Evolutionary conservation across 192 early-diverging fungal genomes (phyloP).

Genomic region (Chytriomyces hyalinus): DNA sequence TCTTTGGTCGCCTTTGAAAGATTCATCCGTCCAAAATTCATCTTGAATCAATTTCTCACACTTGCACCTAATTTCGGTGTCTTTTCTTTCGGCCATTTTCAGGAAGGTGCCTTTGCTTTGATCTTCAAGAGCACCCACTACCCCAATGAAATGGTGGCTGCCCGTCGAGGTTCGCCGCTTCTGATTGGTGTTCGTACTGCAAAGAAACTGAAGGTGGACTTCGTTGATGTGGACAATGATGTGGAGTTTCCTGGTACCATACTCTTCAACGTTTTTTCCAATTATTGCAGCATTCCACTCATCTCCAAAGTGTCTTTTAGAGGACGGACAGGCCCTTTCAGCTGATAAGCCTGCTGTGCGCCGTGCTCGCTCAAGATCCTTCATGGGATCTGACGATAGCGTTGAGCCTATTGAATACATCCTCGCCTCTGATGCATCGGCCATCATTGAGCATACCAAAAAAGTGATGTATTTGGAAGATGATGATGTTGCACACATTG

Average conservation of each 20-base stretch:
- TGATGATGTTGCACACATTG: slow-evolving; percentile 71
- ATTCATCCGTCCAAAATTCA: neutral
- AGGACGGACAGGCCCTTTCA: slow-evolving; percentile 5
- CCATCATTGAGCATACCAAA: slow-evolving; percentile 75
- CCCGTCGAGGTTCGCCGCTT: slow-evolving; percentile 66
- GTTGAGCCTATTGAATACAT: slow-evolving; percentile 67
- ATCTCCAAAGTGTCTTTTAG: neutral
- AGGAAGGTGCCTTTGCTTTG: slow-evolving; percentile 70
- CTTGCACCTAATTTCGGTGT: neutral
- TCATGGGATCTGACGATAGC: slow-evolving; percentile 62
- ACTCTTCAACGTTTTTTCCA: neutral
- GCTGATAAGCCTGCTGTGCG: slow-evolving; percentile 46
- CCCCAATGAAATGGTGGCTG: slow-evolving; percentile 64
- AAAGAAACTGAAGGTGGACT: slow-evolving; percentile 72
- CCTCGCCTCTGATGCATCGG: slow-evolving; percentile 66
- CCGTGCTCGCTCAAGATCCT: slow-evolving; percentile 60
- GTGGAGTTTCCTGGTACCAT: slow-evolving; percentile 19
- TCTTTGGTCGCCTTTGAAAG: too few species aligned
- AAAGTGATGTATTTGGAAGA: slow-evolving; percentile 70
- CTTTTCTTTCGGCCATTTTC: neutral
- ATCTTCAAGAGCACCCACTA: slow-evolving; percentile 66
- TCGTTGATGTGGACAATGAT: slow-evolving; percentile 66
- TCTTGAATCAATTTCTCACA: neutral
- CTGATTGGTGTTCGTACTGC: slow-evolving; percentile 67
- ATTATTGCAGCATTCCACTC: neutral